phyloP scores from a whole-genome alignment of 2,329 filamentous ascomycete genomes.

The Xylariaceae sp. region DNA sequence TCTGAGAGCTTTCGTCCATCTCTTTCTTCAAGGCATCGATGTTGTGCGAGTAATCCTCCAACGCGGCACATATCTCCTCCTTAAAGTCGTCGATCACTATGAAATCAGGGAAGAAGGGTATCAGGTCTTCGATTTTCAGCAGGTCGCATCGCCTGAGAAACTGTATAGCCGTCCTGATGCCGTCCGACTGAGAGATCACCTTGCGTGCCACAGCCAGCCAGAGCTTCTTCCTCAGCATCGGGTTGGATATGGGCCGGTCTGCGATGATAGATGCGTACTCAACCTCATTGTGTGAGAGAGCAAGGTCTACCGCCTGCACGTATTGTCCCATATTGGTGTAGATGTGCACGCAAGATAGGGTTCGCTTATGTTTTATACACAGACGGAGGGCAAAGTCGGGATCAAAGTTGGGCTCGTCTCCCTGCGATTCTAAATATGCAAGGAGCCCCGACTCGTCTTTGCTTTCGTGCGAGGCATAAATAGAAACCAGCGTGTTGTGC shows the following conservation, averaged over 20 bases:
- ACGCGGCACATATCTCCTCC: conserved; percentile 88
- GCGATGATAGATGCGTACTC: conserved; percentile 87
- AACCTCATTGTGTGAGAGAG: conserved; percentile 81
- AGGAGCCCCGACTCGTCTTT: conserved; percentile 80
- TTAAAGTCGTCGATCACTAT: conserved; percentile 99
- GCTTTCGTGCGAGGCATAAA: conserved; percentile 83
- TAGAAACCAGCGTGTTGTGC: conserved; percentile 94
- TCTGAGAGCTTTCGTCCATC: conserved; percentile 91
- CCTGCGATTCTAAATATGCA: conserved; percentile 85
- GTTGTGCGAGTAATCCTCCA: conserved; percentile 88
- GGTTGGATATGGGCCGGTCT: conserved; percentile 74
- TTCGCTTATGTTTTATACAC: conserved; percentile 89
- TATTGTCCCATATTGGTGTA: conserved; percentile 97
- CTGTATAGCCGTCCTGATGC: conserved; percentile 89
- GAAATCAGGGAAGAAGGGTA: conserved; percentile 98
- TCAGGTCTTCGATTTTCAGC: conserved; percentile 90
- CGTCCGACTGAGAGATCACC: conserved; percentile 78
- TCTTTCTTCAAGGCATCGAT: conserved; percentile 85
- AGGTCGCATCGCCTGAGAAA: conserved; percentile 89
- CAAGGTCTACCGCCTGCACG: conserved; percentile 85
- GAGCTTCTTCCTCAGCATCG: conserved; percentile 79
- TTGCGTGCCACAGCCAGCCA: conserved; percentile 95
- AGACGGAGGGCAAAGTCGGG: conserved; percentile 92
- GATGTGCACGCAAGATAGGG: conserved; percentile 92
- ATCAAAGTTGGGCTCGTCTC: conserved; percentile 81